phyloP scores from a whole-genome alignment of 495 filamentous ascomycete genomes.

The Penicillium dipodomyicola region DNA sequence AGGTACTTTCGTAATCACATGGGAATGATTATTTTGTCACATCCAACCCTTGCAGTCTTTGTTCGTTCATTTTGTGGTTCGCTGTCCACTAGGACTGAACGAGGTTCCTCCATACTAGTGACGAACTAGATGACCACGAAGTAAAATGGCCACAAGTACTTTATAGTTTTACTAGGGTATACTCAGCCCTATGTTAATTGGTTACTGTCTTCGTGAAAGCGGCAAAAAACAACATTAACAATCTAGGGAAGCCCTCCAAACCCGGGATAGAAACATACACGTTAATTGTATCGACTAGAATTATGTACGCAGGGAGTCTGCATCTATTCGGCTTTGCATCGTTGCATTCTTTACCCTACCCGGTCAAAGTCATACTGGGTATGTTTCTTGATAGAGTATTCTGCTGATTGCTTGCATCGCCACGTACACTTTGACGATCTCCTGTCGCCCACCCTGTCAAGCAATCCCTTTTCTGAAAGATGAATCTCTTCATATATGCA shows the following conservation, averaged over 20 bases:
- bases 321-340: neutral
- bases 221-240: neutral
- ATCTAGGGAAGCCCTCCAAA: neutral
- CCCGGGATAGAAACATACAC: neutral
- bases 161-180: neutral
- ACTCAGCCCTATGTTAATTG: neutral
- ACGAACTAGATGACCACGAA: neutral
- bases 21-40: neutral
- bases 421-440: neutral
- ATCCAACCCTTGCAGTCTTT: neutral
- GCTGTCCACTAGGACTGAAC: neutral
- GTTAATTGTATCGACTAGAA: neutral
- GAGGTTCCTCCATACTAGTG: neutral
- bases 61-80: neutral
- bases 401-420: conserved; percentile 2
- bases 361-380: conserved; percentile 16
- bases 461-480: neutral
- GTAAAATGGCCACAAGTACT: no score
- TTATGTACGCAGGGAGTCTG: neutral
- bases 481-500: neutral
- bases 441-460: neutral
- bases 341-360: neutral
- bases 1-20: neutral
- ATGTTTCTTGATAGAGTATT: neutral
- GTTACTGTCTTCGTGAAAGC: neutral